Percentiles rank a stretch among this genome's conserved stretches.
phyloP scores from a whole-genome alignment of 1,284 basidiomycete genomes.

The Cryptococcus wingfieldii region DNA sequence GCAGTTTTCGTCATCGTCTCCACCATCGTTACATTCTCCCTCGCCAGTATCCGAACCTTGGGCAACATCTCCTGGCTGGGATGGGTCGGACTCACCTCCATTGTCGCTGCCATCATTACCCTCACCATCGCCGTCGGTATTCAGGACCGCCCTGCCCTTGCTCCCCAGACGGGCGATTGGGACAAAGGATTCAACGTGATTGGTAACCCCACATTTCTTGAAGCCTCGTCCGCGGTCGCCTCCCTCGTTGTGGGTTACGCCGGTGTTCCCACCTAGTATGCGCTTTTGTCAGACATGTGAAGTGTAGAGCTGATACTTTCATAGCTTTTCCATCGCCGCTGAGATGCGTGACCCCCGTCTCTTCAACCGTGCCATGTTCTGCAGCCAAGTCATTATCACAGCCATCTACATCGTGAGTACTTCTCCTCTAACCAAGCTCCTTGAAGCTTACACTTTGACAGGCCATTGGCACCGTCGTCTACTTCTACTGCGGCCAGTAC shows the following conservation, averaged over 20 bases:
- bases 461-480: slow-evolving; percentile 23
- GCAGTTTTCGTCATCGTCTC: slow-evolving; percentile 32
- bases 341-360: slow-evolving; percentile 47
- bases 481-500: slow-evolving; percentile 37
- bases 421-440: not conserved
- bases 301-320: slow-evolving; percentile 1
- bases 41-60: slow-evolving; percentile 33
- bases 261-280: slow-evolving; percentile 17
- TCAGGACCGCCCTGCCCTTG: slow-evolving; percentile 38
- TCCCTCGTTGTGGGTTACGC: slow-evolving; percentile 37
- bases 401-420: slow-evolving; percentile 37
- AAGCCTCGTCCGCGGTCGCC: slow-evolving; percentile 31
- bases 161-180: slow-evolving; percentile 35
- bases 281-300: not conserved
- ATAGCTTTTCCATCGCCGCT: slow-evolving; percentile 36
- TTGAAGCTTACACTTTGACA: not conserved
- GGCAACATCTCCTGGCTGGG: slow-evolving; percentile 35
- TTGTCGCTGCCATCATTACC: slow-evolving; percentile 28
- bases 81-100: slow-evolving; percentile 36
- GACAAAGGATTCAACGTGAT: slow-evolving; percentile 30
- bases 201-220: slow-evolving; percentile 22
- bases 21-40: slow-evolving; percentile 21
- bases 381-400: slow-evolving; percentile 33
- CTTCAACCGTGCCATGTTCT: slow-evolving; percentile 22
- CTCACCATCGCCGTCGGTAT: slow-evolving; percentile 39